Evolutionary conservation across 805 yeast genomes (phyloP), one percentile per base, ranked within the genome.

Genomic region (Metschnikowia hibisci): DNA sequence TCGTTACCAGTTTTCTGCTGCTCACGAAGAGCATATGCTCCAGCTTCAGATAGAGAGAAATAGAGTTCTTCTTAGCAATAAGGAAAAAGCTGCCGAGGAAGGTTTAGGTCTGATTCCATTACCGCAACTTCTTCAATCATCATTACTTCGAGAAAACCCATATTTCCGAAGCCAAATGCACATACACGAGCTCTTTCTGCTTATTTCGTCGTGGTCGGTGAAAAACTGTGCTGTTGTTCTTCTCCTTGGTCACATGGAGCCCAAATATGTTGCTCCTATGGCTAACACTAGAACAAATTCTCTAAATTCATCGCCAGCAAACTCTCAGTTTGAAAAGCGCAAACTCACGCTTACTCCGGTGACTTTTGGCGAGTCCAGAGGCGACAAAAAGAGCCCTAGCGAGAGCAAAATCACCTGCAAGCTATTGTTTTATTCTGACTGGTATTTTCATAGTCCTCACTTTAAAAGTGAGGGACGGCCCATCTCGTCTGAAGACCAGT

Each of bases 341-440:
- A 23, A 40, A 11, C 34, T 44, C 28, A 38, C 38, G 8, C 30
- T 47, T 9, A 26, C 31, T 16, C 54, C 55, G 2, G 46, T 50
- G 15, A 22, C 44, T 3, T 37, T 50, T 20, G 50, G 48, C 6
- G 33, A 31, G 10, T 4, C 22, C 12, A 7, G 30, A 3, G 18
- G 40, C 13, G 51, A 47, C 14, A 41, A 36, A 32, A 34, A 36
- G 14, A 39, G 26, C 30, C 31, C 50, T 23, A 41, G 45, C 16
- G 54, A 51, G 14, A 37, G 34, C 40, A 50, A 50, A 16, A 41
- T 63, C 30, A 51, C 61, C 4, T 47, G 56, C 4, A 48, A 67
- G 23, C 43, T 65, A 4, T 35, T 66, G 3, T 64, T 69, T 41
- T 67, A 60, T 50, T 56, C 55, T 28, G 73, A 69, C 47, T 68